phyloP scores from a whole-genome alignment of 2,329 filamentous ascomycete genomes.

The Beauveria sp. region DNA sequence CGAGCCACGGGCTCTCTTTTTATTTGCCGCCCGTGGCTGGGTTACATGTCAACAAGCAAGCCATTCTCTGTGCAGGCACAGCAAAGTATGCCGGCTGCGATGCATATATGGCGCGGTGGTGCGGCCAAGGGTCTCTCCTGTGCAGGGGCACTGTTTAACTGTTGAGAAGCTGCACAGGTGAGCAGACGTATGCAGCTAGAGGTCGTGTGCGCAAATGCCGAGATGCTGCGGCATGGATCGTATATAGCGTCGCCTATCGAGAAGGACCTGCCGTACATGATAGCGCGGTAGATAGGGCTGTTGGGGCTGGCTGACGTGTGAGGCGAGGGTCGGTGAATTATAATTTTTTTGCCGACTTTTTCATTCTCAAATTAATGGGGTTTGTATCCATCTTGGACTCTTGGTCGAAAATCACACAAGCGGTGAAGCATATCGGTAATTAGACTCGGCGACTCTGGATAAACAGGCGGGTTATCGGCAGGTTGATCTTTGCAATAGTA shows the following conservation, averaged over 20 bases:
- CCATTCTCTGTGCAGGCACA: not conserved
- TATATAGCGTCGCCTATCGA: not conserved
- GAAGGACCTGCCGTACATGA: not conserved
- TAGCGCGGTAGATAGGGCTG: not conserved
- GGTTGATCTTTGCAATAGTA: no score
- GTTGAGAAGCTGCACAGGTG: not conserved
- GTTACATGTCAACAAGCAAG: not conserved
- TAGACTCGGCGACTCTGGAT: not conserved
- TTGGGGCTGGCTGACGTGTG: not conserved
- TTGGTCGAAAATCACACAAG: not conserved
- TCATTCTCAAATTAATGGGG: not conserved
- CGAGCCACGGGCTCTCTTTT: not conserved
- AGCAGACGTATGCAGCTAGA: not conserved
- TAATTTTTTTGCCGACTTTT: not conserved
- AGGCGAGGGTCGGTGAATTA: not conserved
- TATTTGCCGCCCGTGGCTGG: not conserved
- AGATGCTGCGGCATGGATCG: not conserved
- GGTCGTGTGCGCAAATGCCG: not conserved
- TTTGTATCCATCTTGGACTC: not conserved
- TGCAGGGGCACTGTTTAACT: not conserved
- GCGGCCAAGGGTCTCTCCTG: not conserved
- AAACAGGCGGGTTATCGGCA: no score
- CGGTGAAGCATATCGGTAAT: not conserved
- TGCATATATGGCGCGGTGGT: not conserved
- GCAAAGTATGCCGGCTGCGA: not conserved